These are phyloP conservation scores for Neltuma alba DNA, from an alignment of 306 rosid genomes.

Conservation along the genomic window DNA sequence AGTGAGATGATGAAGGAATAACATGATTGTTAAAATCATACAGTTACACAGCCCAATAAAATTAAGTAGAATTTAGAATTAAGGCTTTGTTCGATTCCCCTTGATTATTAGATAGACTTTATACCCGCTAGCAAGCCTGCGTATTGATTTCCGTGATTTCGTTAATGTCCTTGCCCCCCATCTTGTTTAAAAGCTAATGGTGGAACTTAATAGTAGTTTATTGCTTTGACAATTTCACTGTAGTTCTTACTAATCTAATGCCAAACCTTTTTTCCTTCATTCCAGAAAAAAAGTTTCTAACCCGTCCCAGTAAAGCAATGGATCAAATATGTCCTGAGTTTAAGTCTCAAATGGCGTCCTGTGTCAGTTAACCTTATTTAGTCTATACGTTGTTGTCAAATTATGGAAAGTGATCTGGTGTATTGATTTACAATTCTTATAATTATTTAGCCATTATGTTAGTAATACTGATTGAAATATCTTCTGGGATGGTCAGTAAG, in stretches of 20 bases:
- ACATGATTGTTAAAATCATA: neutral
- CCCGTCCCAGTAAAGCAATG: neutral
- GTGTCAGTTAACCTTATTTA: neutral
- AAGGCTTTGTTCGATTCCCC: neutral
- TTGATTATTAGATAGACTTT: slow-evolving; percentile 9
- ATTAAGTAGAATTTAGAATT: slow-evolving; percentile 16
- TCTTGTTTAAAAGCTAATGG: neutral
- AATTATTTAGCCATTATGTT: neutral
- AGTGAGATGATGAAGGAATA: slow-evolving; percentile 5
- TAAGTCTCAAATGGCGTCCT: neutral
- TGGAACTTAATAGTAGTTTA: neutral
- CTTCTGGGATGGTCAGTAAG: too few relatives aligned
- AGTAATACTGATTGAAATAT: neutral
- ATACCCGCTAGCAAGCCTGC: neutral
- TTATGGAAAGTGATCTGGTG: neutral
- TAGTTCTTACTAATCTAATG: neutral
- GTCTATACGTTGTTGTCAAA: neutral
- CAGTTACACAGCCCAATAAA: neutral
- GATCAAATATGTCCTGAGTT: neutral
- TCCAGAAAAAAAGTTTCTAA: neutral
- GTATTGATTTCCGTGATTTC: neutral
- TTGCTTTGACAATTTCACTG: slow-evolving; percentile 6
- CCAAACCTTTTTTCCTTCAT: neutral
- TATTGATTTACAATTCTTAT: neutral
- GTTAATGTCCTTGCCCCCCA: neutral